These are phyloP conservation scores for Luffa acutangula DNA, from an alignment of 306 rosid species.

Conservation along the genomic window DNA sequence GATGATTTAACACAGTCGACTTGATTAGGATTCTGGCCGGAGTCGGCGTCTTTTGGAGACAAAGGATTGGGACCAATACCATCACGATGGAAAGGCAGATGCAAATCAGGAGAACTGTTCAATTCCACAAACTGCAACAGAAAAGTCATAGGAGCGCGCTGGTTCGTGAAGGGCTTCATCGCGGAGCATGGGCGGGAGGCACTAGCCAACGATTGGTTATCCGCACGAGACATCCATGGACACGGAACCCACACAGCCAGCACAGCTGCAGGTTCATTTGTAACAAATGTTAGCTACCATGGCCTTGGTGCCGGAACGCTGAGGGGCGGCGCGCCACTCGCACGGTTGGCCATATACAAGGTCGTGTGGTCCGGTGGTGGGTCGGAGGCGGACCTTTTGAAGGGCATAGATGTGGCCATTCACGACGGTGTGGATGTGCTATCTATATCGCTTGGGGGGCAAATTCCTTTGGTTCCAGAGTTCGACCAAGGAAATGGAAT, in stretches of 20 bases:
- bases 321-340: constrained; percentile 79
- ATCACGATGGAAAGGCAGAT: constrained; percentile 59
- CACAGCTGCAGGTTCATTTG: constrained; percentile 57
- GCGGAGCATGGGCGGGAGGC: neutral
- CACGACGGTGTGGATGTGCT: constrained; percentile 67
- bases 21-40: constrained; percentile 68
- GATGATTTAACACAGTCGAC: too few relatives aligned
- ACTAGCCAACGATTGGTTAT: constrained; percentile 40
- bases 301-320: constrained; percentile 63
- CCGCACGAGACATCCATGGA: constrained; percentile 58
- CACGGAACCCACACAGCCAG: constrained; percentile 82
- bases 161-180: constrained; percentile 43
- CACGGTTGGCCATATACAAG: constrained; percentile 73
- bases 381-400: constrained; percentile 49
- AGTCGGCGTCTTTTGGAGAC: constrained; percentile 54
- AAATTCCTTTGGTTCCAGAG: constrained; percentile 50
- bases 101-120: constrained; percentile 59
- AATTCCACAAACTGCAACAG: constrained; percentile 50
- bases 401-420: constrained; percentile 74
- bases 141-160: constrained; percentile 70
- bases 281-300: constrained; percentile 34
- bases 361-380: constrained; percentile 50
- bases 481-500: constrained; percentile 47
- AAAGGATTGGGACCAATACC: constrained; percentile 54
- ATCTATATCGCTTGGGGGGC: constrained; percentile 39